Evolutionary conservation across 2,329 filamentous ascomycete species (phyloP), one percentile per base, ranked within the genome.

Genomic region (Parastagonospora avenae): DNA sequence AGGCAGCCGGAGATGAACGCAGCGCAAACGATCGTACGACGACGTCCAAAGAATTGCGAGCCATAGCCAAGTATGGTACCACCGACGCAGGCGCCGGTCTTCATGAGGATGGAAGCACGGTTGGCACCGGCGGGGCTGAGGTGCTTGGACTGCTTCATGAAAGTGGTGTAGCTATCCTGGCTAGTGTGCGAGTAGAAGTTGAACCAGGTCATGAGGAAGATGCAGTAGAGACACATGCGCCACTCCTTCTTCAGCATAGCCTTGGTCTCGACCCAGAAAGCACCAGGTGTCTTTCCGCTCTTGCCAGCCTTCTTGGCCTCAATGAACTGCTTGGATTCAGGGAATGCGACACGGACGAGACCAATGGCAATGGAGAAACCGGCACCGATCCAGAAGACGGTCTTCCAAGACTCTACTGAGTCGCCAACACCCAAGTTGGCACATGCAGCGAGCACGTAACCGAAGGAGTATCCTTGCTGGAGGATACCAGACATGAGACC

Each of bases 401-500:
- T 88, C 77, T 91, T 92, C 88, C 88, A 92, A 37, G 80, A 83
- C 2, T 88, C 78, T 1, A 76, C 77, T 4, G 62, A 76, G 9
- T 82, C 87, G 29, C 89, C 88, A 12, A 92, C 87, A 42, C 87
- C 88, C 35, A 92, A 82, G 59, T 89, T 92, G 63, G 84, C 85
- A 64, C 85, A 88, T 2, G 89, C 89, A 5, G 90, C 90, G 55
- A 91, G 80, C 35, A 94, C 85, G 66, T 93, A 93, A 29, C 90
- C 90, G 57, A 92, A 82, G 0, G 88, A 88, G 69, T 92, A 92
- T 2, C 90, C 91, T 72, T 92, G 89, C 65, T 94, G 91, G 14
- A 93, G 76, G 43, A 94, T 89, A 46, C 90, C 91, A 11, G 87
- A 90, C 83, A 94, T 90, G 32, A 94, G 78, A 61, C 91, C 91